Percentiles rank a stretch among this genome's conserved stretches.
Conservation (phyloP, 306 rosid genomes). For the Glycine tomentella region DNA sequence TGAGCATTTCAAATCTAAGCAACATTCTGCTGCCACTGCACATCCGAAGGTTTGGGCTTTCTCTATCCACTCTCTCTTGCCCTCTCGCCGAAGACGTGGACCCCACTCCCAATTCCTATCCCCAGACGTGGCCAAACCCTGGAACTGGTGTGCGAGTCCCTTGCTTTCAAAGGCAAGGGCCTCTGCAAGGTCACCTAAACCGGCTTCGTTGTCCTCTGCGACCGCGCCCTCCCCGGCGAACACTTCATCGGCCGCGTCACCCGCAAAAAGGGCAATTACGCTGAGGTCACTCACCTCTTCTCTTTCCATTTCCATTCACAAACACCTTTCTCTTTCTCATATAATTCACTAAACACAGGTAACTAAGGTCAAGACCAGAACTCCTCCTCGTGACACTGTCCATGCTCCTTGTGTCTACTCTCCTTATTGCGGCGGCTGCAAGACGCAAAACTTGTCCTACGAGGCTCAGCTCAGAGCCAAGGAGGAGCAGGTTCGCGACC, state of each 20-base stretch:
- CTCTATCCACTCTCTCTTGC: slow-evolving; percentile 45
- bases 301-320: not conserved
- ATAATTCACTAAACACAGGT: slow-evolving; percentile 50
- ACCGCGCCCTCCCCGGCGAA: too few relatives aligned
- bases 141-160: slow-evolving; percentile 82
- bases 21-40: slow-evolving; percentile 61
- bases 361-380: slow-evolving; percentile 73
- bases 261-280: slow-evolving; percentile 78
- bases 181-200: slow-evolving; percentile 80
- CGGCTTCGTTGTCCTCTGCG: too few relatives aligned
- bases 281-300: slow-evolving; percentile 62
- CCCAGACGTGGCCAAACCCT: slow-evolving; percentile 89
- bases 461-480: slow-evolving; percentile 87
- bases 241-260: too few relatives aligned
- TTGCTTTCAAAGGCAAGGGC: slow-evolving; percentile 92
- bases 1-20: slow-evolving; percentile 63
- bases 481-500: slow-evolving; percentile 84
- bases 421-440: slow-evolving; percentile 92
- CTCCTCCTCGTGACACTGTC: slow-evolving; percentile 80
- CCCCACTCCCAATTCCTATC: slow-evolving; percentile 50
- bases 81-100: slow-evolving; percentile 50
- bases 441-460: slow-evolving; percentile 82
- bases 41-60: too few relatives aligned
- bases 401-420: slow-evolving; percentile 95
- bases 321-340: too few relatives aligned